Base-by-base conservation (phyloP, 139 green algal genomes). In the Coelastrella sp. region DNA sequence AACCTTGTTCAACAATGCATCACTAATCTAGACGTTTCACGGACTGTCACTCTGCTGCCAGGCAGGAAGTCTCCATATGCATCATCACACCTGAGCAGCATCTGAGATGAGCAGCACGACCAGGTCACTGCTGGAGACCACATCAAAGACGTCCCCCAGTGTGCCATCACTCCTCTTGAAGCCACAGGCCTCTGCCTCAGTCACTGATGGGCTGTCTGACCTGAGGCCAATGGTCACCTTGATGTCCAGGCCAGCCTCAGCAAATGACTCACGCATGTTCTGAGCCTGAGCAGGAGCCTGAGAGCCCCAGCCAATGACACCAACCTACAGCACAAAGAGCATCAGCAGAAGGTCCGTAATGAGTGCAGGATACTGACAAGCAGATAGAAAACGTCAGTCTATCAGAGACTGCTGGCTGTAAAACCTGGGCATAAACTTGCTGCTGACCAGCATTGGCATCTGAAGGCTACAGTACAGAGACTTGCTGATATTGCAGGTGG, bases 41-140 rank as follows among this genome's bases (percentile, higher is more conserved):
- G n/a, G n/a, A n/a, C n/a, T n/a, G n/a, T n/a, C n/a, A n/a, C n/a
- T n/a, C n/a, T n/a, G n/a, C n/a, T n/a, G n/a, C n/a, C n/a, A n/a
- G n/a, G n/a, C n/a, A n/a, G n/a, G n/a, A n/a, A n/a, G n/a, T n/a
- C 37, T 37, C 37, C 34, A 34, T 23, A 8, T 17, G 40, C 41
- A 25, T 41, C 25, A 3, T 35, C 79, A 25, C 78, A 96, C 94
- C 93, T 98, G 96, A 35, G 98, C 97, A 30, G 94, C 98, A 80
- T 99, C 98, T 6, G 96, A 98, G 88, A 99, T 99, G 50, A 99
- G 94, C 67, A 99, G 92, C 9, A 99, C 88, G 13, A 99, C 94
- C 71, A 99, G 89, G 92, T 99, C 98, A 68, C 84, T 94, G 48
- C 92, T 87, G 30, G 92, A 87, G 50, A 99, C 93, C 13, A 98